Percentiles rank a stretch among this genome's conserved stretches.
Conservation (phyloP, 2,329 filamentous ascomycete species). For the Mollisia scopiformis region DNA sequence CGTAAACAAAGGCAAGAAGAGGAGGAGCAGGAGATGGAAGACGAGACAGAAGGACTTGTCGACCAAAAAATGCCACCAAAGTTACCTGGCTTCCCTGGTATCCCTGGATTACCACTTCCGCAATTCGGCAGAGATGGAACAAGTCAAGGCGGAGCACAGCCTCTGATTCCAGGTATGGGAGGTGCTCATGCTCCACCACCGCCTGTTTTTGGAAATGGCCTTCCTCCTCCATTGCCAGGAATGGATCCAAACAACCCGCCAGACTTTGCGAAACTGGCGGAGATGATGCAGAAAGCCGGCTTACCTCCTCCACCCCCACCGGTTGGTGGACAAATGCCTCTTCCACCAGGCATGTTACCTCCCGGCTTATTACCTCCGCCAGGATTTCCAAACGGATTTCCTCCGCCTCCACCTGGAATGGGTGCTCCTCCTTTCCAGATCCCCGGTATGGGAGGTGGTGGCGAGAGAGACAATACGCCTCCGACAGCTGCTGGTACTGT, state of each 20-base stretch:
- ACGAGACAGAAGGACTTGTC: constrained; percentile 88
- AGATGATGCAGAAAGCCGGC: constrained; percentile 68
- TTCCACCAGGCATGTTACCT: constrained; percentile 49
- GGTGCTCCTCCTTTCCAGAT: constrained; percentile 41
- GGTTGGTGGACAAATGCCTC: constrained; percentile 28
- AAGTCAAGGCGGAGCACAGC: constrained; percentile 35
- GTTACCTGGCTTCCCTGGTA: constrained; percentile 63
- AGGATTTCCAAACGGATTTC: constrained; percentile 34
- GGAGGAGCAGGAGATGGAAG: constrained; percentile 90
- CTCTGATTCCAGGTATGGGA: constrained; percentile 55
- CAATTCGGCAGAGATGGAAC: constrained; percentile 14
- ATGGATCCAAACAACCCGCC: constrained; percentile 63
- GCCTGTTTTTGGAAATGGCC: constrained; percentile 47
- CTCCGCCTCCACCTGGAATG: constrained; percentile 40
- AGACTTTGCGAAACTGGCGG: constrained; percentile 62
- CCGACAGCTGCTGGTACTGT: constrained; percentile 42
- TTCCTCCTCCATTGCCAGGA: constrained; percentile 51
- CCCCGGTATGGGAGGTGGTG: constrained; percentile 35
- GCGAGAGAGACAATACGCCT: constrained; percentile 35
- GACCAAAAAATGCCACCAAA: constrained; percentile 83
- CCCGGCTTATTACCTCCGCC: constrained; percentile 46
- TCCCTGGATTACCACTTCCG: constrained; percentile 38
- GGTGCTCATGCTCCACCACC: constrained; percentile 41
- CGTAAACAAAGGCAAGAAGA: constrained; percentile 83
- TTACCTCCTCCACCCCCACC: constrained; percentile 63